Base-by-base conservation (phyloP, 805 yeast species). In the Kodamaea lidongshanica region DNA sequence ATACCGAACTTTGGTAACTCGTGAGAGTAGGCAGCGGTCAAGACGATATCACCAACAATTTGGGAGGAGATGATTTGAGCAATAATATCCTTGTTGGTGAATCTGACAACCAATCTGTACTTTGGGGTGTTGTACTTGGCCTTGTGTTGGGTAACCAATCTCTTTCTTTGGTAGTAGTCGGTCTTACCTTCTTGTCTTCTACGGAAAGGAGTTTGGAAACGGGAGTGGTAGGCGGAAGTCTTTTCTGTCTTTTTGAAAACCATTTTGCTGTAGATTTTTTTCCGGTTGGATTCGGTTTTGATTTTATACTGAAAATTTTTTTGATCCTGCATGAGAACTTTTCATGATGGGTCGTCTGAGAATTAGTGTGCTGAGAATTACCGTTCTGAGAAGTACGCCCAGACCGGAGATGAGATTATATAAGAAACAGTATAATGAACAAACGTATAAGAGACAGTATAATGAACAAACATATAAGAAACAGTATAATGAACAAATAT, bases 161-260 rank as follows among this genome's bases (percentile, higher is more conserved):
- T 87, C 95, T 92, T 92, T 81, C 98, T 88, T 70, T 92, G 96
- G 80, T 88, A 92, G 94, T 88, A 92, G 71, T 92, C 98, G 65
- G 98, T 92, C 80, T 92, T 92, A 76, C 98, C 98, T 76, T 92
- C 96, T 69, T 94, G 85, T 83, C 98, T 85, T 80, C 98, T 88
- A 73, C 98, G 87, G 95, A 88, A 92, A 51, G 97, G 96, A 68
- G 98, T 92, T 78, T 92, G 98, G 95, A 79, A 92, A 70, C 98
- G 88, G 64, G 96, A 87, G 78, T 78, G 85, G 89, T 92, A 92
- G 52, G 96, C 89, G 61, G 94, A 79, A 64, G 76, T 70, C 79
- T 87, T 86, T 51, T 69, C 57, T 49, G 64, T 56, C 61, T 73
- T 75, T 58, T 67, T 68, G 86, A 85, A 85, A 57, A 75, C 74